Base-by-base conservation (phyloP, 305 asterid genomes). In the Fraxinus floribunda region DNA sequence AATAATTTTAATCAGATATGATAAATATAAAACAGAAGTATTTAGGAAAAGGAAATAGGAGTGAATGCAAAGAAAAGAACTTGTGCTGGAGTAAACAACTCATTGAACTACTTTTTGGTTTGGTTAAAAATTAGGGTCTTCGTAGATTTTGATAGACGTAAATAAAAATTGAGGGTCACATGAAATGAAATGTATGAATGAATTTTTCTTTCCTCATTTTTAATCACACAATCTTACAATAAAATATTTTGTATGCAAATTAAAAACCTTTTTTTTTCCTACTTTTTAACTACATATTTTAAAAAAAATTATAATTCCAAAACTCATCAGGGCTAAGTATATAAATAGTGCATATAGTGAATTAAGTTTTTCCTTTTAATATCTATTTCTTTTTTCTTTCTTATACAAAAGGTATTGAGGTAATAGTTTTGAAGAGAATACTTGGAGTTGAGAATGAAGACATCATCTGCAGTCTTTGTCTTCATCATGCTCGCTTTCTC, bases 21-120 rank as follows among this genome's bases (percentile, higher is more conserved):
- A 8, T 4, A 11, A 64, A 9, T 64, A 5, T 64, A 8, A 8
- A 62, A 9, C 71, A 8, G 15, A 62, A 22, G 29, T 22, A 62
- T 64, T 22, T 64, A 64, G 36, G 32, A 22, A 64, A 70, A 68
- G 75, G 52, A 7, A 34, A 32, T 16, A 78, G 34, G 75, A 78
- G 81, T 78, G 75, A 7, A 20, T 62, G 8, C 57, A 78, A 78
- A 78, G 81, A 32, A 78, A 78, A 78, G 81, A 78, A 78, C 60
- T 57, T 60, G 75, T 78, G 55, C 75, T 9, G 5, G 70, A 60
- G 75, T 60, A 62, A 32, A 57, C 73, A 64, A 64, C 16, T 24
- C 55, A 46, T 11, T 46, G 13, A 46, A 46, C 55, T 3, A n/a
- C n/a, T 46, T n/a, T 11, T 46, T 46, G 55, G 55, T 46, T 11